A percentile compares a stretch with the other conserved stretches of the same genome.
Evolutionary conservation across 441 rosid species (phyloP).

Genomic region (Erysimum cheiri): DNA sequence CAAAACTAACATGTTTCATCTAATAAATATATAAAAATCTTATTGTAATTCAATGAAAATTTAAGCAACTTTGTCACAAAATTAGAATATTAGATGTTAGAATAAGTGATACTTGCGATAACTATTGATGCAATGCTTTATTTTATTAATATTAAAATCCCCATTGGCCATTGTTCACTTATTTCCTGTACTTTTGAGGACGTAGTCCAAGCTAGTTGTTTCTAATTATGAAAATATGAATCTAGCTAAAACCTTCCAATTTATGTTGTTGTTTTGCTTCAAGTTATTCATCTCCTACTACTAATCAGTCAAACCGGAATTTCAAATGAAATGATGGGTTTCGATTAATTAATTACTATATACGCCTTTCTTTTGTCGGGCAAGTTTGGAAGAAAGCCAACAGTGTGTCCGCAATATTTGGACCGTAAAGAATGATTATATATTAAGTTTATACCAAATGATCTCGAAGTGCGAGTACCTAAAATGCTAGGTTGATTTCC

Average conservation of each 20-base stretch:
- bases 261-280: background rate
- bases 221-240: background rate
- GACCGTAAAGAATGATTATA: constrained; percentile 27
- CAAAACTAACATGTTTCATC: constrained; percentile 9
- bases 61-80: background rate
- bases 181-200: background rate
- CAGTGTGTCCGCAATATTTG: constrained; percentile 18
- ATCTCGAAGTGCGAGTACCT: background rate
- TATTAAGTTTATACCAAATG: constrained; percentile 6
- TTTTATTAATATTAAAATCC: background rate
- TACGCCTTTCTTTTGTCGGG: constrained; percentile 4
- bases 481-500: background rate
- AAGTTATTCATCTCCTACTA: background rate
- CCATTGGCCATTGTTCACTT: background rate
- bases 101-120: background rate
- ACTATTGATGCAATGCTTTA: background rate
- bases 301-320: background rate
- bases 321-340: background rate
- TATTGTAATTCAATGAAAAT: background rate
- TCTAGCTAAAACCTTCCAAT: background rate
- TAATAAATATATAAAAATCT: background rate
- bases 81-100: too few relatives aligned
- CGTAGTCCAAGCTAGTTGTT: background rate
- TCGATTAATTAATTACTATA: background rate
- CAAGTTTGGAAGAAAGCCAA: background rate